These are phyloP conservation scores for Acorus calamus DNA, from an alignment of 106 monocot genomes.

Conservation along the genomic window DNA sequence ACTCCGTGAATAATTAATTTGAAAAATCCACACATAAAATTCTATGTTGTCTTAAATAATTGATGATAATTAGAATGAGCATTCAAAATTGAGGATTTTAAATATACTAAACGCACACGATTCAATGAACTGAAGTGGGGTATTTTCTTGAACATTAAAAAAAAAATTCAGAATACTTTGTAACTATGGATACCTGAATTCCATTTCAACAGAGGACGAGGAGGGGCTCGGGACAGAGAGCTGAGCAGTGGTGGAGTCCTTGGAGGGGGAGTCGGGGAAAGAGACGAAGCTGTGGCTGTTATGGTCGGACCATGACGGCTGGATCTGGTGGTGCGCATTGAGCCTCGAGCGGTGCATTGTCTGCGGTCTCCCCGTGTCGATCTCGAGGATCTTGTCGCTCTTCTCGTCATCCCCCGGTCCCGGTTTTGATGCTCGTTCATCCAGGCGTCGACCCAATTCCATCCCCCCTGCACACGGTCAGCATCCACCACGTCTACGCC, in stretches of 20 bases:
- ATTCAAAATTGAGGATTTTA: too few relatives aligned
- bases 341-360: constrained; percentile 7
- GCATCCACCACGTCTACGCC: constrained; percentile 4
- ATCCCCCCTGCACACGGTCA: constrained; percentile 16
- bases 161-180: too few relatives aligned
- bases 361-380: constrained; percentile 49
- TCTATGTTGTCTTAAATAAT: too few relatives aligned
- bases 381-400: constrained; percentile 55
- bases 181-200: too few relatives aligned
- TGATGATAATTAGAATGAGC: too few relatives aligned
- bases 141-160: too few relatives aligned
- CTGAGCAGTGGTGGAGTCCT: constrained; percentile 46
- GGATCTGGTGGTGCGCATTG: too few relatives aligned
- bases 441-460: constrained; percentile 65
- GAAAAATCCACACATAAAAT: too few relatives aligned
- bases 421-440: constrained; percentile 60
- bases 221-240: constrained; percentile 41
- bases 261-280: constrained; percentile 37
- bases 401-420: constrained; percentile 36
- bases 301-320: constrained; percentile 38
- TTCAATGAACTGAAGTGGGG: too few relatives aligned
- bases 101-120: too few relatives aligned
- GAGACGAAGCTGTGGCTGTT: constrained; percentile 35
- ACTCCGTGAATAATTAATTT: too few relatives aligned
- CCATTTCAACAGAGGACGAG: constrained; percentile 43